Base-by-base conservation (phyloP, 75 land plant genomes). In the Chamaecyparis obtusa region DNA sequence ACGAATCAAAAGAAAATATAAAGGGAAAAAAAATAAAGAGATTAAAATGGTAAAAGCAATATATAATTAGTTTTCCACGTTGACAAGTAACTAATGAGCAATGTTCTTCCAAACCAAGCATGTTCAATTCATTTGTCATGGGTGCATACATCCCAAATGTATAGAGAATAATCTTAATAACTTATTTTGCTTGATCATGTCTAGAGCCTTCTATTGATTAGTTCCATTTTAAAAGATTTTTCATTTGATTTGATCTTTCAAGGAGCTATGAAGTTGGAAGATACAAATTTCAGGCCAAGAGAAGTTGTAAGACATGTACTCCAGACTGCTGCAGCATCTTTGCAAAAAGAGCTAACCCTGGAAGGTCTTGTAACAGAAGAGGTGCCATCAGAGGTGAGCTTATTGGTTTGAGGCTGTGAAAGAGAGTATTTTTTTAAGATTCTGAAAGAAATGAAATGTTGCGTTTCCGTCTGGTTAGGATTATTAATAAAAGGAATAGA, bases 201-300 rank as follows among this genome's bases (percentile, higher is more conserved):
- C 54, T 81, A 41, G 10, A 46, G 9, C 82, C 44, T 41, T 81
- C 49, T 81, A 10, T 81, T 44, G 33, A 9, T 11, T 9, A 46
- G 15, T 44, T 32, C 83, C 51, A 81, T 27, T 81, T 81, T 36
- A n/a, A 84, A 33, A 36, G 54, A 14, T 80, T n/a, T 84, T 84
- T 30, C 88, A 33, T 84, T 78, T 87, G 46, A 32, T 48, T 77
- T 86, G 86, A 33, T 87, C 21, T 86, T 30, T 30, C 27, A 82
- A 96, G 98, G 98, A 80, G 96, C 90, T 51, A 96, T 96, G 98
- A 96, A 93, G 85, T 88, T 96, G 86, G 98, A 96, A 86, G 98
- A 95, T 87, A 91, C 93, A 85, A 95, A 95, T 71, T 96, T 96
- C 85, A 87, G 97, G 77, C 98, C 97, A 64, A 89, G 97, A 87